Conservation (phyloP, 331 rosid species). For the Malus hybrid region DNA sequence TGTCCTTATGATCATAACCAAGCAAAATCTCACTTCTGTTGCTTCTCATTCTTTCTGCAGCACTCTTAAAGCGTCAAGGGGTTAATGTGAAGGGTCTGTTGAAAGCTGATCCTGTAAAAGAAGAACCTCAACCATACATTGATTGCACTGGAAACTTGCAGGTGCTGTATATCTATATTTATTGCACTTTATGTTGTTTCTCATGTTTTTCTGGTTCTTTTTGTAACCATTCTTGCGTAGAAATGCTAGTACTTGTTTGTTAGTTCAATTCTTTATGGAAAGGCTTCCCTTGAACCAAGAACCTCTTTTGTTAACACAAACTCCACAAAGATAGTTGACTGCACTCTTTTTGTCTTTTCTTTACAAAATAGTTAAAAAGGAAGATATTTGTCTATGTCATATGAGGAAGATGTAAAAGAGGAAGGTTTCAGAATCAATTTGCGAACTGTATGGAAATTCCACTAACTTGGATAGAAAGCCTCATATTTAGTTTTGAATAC, state of each 20-base stretch:
- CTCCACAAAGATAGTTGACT: neutral
- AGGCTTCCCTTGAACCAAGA: neutral
- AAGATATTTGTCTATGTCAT: neutral
- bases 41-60: conserved; percentile 36
- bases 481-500: neutral
- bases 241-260: neutral
- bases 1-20: conserved; percentile 1
- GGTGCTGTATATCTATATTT: conserved; percentile 36
- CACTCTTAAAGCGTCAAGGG: conserved; percentile 97
- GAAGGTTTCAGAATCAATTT: neutral
- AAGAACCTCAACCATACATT: conserved; percentile 87
- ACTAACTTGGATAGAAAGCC: neutral
- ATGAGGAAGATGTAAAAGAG: neutral
- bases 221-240: neutral
- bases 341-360: neutral
- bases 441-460: neutral
- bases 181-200: neutral
- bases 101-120: conserved; percentile 88
- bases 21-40: conserved; percentile 17
- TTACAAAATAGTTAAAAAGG: neutral
- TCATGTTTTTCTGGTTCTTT: neutral
- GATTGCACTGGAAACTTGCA: conserved; percentile 98
- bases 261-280: neutral
- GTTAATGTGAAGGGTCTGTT: conserved; percentile 93
- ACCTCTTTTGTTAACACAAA: neutral